These are phyloP conservation scores for Trypanosoma grayi DNA, from an alignment of 208 protist genomes.

Conservation along the genomic window DNA sequence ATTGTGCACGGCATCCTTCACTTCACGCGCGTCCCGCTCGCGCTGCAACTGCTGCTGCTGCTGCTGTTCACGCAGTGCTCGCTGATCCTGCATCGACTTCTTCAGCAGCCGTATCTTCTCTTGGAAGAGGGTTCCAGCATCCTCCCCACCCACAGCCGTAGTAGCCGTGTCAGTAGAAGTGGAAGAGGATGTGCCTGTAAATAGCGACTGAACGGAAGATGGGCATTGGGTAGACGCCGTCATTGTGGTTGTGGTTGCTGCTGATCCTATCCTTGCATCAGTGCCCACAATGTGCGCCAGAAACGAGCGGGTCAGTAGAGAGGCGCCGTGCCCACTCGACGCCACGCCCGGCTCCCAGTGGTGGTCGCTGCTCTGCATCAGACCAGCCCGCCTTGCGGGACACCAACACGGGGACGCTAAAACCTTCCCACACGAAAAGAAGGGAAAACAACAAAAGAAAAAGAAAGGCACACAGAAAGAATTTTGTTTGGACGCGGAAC, in stretches of 20 bases:
- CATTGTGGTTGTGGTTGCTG: not conserved
- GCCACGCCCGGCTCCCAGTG: not conserved
- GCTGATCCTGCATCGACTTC: constrained; percentile 9
- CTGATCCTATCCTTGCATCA: not conserved
- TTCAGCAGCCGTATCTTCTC: constrained; percentile 23
- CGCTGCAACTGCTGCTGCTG: not conserved
- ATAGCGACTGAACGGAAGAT: not conserved
- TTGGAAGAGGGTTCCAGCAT: constrained; percentile 13
- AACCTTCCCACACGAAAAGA: too few species aligned
- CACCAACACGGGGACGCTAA: too few species aligned
- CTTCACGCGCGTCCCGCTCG: not conserved
- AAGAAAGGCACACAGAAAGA: too few species aligned
- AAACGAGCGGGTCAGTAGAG: not conserved
- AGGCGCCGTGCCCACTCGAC: not conserved
- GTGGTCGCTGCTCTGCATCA: not conserved
- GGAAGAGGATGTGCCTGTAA: not conserved
- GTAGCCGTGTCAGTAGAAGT: not conserved
- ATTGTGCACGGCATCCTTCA: not conserved
- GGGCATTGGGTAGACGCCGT: not conserved
- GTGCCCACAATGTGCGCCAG: not conserved
- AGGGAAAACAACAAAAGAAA: too few species aligned
- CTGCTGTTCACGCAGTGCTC: not conserved
- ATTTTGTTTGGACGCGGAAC: too few species aligned
- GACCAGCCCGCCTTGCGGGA: too few species aligned
- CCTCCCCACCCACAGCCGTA: not conserved